A percentile compares a stretch with the other conserved stretches of the same genome.
Evolutionary conservation across 495 filamentous ascomycete genomes (phyloP).

Genomic region (Tuber borchii): DNA sequence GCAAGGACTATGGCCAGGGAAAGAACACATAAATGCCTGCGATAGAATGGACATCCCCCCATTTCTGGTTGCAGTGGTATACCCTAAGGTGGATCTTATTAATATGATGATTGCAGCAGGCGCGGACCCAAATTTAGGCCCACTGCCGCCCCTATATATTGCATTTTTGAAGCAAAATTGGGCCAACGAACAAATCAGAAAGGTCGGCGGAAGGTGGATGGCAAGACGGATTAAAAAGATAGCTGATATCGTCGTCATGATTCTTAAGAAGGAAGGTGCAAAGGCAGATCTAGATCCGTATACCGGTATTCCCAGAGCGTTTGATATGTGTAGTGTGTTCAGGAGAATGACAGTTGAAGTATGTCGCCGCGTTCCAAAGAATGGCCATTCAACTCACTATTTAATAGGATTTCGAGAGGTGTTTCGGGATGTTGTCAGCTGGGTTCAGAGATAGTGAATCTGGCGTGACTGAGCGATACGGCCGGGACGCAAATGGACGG

Average conservation of each 20-base stretch:
- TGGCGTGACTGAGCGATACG: not conserved
- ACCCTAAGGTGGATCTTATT: not conserved
- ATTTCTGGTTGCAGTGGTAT: not conserved
- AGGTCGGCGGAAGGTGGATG: constrained; percentile 1
- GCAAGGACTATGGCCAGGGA: not conserved
- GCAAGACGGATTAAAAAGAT: not conserved
- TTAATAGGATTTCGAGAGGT: not conserved
- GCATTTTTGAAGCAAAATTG: not conserved
- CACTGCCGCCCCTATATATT: not conserved
- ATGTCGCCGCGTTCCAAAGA: not conserved
- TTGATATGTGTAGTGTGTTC: not conserved
- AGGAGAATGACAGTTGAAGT: not conserved
- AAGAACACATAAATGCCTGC: not conserved
- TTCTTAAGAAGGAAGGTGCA: not conserved
- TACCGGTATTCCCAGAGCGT: not conserved
- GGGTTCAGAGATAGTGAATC: not conserved
- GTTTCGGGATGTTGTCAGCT: not conserved
- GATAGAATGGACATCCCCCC: not conserved
- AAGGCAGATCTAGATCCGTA: not conserved
- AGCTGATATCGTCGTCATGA: not conserved
- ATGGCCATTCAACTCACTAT: not conserved
- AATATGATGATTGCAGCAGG: constrained; percentile 3
- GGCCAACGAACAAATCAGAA: not conserved
- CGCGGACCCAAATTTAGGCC: not conserved
- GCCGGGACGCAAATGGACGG: not conserved